phyloP scores from a whole-genome alignment of 2,329 filamentous ascomycete species.

The Diaporthe nobilis region DNA sequence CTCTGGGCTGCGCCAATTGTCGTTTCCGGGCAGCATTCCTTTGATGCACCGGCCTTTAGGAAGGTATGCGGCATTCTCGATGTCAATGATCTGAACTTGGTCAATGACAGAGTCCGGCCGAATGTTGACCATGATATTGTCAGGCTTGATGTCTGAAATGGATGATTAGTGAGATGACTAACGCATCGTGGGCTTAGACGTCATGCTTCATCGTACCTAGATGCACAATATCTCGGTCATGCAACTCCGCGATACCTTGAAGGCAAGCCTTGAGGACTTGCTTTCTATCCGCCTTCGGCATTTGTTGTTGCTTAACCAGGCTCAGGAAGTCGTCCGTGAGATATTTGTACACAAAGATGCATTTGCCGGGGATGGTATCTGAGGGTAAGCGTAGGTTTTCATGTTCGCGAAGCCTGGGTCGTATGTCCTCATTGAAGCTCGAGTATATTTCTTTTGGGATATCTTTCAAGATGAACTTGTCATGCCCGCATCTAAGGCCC shows the following conservation, averaged over 20 bases:
- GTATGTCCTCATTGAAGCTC: background rate
- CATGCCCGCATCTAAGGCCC: background rate
- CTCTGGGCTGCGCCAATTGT: slow-evolving; percentile 17
- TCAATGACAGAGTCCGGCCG: background rate
- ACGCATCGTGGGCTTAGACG: background rate
- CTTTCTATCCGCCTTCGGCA: background rate
- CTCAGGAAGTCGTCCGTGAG: slow-evolving; percentile 2
- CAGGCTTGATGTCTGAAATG: background rate
- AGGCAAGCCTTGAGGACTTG: background rate
- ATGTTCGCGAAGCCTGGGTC: slow-evolving; percentile 1
- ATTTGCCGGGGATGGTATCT: background rate
- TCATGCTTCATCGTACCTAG: background rate
- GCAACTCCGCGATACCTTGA: background rate
- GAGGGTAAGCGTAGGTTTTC: background rate
- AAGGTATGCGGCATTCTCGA: background rate
- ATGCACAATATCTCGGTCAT: slow-evolving; percentile 2
- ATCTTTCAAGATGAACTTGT: background rate
- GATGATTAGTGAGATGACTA: background rate
- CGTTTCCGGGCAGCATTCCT: background rate
- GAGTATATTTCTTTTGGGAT: background rate
- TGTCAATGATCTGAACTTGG: background rate
- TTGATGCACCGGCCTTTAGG: slow-evolving; percentile 9
- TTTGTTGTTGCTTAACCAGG: background rate
- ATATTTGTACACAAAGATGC: background rate
- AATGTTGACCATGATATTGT: slow-evolving; percentile 7